Base-by-base conservation (phyloP, 345 rosid genomes). In the Aegle marmelos region DNA sequence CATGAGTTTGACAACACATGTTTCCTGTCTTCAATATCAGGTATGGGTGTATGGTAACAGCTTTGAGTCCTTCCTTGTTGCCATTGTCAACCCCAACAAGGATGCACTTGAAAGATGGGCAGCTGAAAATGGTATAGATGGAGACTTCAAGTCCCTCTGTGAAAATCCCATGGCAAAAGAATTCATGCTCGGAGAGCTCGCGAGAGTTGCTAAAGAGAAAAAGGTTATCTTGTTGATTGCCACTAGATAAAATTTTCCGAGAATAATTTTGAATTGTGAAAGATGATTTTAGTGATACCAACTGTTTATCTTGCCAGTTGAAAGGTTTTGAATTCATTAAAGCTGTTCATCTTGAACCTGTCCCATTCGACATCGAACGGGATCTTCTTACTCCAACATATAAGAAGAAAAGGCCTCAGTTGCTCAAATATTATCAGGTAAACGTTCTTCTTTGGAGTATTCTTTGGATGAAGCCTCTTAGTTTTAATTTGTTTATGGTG, bases 1-100 rank as follows among this genome's bases (percentile, higher is more conserved):
- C 64, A 45, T 36, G 27, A 25, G 25, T 75, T 37, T 48, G 27
- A 37, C 31, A 22, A 36, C 14, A 24, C 6, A 7, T n/a, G 9
- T 60, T 16, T 71, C 30, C 57, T 41, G 48, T 73, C 69, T 80
- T 71, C 30, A 69, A 66, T 80, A 81, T 79, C 88, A 96, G 98
- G 78, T 96, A 80, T 94, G 98, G 98, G 91, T 96, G 24, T 96
- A 96, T 60, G 98, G 99, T 39, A 96, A 86, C 90, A 96, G 99
- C 90, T 92, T 82, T n/a, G 97, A 96, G 87, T 89, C 98, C 17
- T 92, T 81, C 88, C 93, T 93, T 5, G 86, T 97, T 62, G 98
- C 98, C n/a, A 92, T 94, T 68, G 91, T 83, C 39, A 92, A 91
- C 86, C 99, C 99, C 77, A 96, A 90, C 69, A 76, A 85, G 87